Evolutionary conservation across 495 filamentous ascomycete species (phyloP), one percentile per base, ranked within the genome.

Genomic region (Talaromyces wortmannii): DNA sequence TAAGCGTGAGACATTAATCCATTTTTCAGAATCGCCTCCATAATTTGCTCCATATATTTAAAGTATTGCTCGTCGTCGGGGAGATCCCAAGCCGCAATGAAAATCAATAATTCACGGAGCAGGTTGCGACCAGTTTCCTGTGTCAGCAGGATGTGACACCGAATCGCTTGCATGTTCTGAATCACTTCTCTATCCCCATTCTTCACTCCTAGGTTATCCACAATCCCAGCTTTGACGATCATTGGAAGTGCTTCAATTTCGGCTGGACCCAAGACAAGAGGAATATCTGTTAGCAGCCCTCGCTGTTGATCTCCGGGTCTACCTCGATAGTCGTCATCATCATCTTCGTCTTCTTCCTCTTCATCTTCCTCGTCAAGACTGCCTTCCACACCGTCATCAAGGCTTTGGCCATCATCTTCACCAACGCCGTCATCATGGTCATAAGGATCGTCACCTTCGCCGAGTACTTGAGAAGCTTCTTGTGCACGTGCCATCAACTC

Each of bases 81-180:
- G 55, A 95, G 84, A 63, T 97, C 91, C 92, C 92, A 97, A 12
- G 94, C 91, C 12, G 92, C 92, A 54, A 97, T 92, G 68, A 97
- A 97, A 53, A 97, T 95, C 18, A 97, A 76, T 50, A 97, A 82
- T 61, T 97, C 91, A 45, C 91, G 80, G 6, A 97, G 79, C 5
- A 97, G 76, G 60, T 94, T 96, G 44, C 89, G 83, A 13, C 92
- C 92, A 55, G 87, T 89, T 55, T 92, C 88, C 53, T 91, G 83
- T 0, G 90, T 89, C 53, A 97, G 74, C 36, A 97, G 78, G 54
- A 95, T 89, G 59, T 95, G 88, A 61, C 91, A 96, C 45, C 91
- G 77, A 5, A 91, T 85, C 42, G 88, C 85, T 64, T 95, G 89
- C 67, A 92, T 84, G 63, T 92, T 94, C 59, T 85, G 83, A 3